Evolutionary conservation across 163 green algal species (phyloP).

Genomic region (Dunaliella salina): DNA sequence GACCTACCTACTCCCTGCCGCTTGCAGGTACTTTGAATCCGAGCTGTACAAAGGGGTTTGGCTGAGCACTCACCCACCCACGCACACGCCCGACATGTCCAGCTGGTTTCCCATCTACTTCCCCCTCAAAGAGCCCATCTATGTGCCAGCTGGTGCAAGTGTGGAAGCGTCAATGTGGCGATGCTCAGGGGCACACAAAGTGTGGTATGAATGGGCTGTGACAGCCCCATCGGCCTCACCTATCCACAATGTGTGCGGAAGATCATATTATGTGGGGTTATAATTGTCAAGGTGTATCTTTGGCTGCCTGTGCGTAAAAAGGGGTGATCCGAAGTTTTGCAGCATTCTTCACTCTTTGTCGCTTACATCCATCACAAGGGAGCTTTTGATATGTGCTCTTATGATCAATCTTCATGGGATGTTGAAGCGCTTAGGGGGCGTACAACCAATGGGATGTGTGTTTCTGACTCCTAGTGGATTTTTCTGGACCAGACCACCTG

Average conservation of each 20-base stretch:
- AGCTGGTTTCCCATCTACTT: constrained; percentile 96
- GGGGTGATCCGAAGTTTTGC: too few relatives aligned
- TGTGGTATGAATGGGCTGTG: constrained; percentile 97
- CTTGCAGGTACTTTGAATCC: constrained; percentile 84
- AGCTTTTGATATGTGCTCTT: too few relatives aligned
- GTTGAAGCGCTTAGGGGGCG: too few relatives aligned
- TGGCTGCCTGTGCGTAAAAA: too few relatives aligned
- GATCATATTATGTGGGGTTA: constrained; percentile 86
- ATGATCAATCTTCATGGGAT: too few relatives aligned
- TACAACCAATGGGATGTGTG: too few relatives aligned
- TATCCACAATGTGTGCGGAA: constrained; percentile 87
- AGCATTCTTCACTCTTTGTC: too few relatives aligned
- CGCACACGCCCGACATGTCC: constrained; percentile 90
- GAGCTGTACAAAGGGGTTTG: constrained; percentile 79
- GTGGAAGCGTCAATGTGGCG: constrained; percentile 86
- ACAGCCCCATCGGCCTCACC: constrained; percentile 43
- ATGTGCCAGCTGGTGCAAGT: constrained; percentile 43
- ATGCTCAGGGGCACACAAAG: constrained; percentile 68
- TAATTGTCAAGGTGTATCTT: constrained; percentile 15
- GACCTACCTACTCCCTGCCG: neutral
- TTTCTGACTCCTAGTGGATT: too few relatives aligned
- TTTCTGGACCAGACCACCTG: too few relatives aligned
- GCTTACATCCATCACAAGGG: too few relatives aligned
- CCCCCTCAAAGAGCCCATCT: constrained; percentile 69
- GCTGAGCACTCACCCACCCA: constrained; percentile 84